Percentiles rank a stretch among this genome's conserved stretches.
phyloP scores from a whole-genome alignment of 306 rosid species.

The Myrica gale region DNA sequence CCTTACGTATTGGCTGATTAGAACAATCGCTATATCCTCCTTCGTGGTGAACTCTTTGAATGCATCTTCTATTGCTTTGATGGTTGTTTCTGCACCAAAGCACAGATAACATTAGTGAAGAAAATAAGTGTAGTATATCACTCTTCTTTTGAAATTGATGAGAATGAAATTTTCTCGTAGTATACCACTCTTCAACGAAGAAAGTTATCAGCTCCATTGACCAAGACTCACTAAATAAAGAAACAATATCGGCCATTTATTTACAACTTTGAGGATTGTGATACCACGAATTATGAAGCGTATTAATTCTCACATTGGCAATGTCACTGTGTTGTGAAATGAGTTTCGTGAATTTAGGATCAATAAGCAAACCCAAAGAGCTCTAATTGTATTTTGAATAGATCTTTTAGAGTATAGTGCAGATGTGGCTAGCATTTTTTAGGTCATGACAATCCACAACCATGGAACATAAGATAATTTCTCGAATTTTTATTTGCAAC shows the following conservation, averaged over 20 bases:
- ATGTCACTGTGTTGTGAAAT: too few relatives aligned
- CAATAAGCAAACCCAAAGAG: too few relatives aligned
- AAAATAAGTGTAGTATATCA: background rate
- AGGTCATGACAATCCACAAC: background rate
- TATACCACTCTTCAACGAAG: background rate
- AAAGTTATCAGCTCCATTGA: background rate
- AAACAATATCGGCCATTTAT: background rate
- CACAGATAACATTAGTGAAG: background rate
- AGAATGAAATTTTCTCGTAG: background rate
- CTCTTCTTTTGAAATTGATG: background rate
- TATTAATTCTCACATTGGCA: too few relatives aligned
- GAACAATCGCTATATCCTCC: slow-evolving; percentile 81
- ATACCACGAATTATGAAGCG: too few relatives aligned
- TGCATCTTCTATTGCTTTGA: slow-evolving; percentile 91
- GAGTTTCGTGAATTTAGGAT: too few relatives aligned
- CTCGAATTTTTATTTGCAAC: background rate
- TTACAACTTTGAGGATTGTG: too few relatives aligned
- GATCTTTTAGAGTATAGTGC: too few relatives aligned
- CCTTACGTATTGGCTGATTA: slow-evolving; percentile 96
- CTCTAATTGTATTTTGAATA: too few relatives aligned
- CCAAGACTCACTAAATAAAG: background rate
- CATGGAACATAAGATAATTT: background rate
- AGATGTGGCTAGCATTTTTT: too few relatives aligned
- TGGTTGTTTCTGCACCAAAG: slow-evolving; percentile 65
- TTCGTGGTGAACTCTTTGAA: slow-evolving; percentile 83